These are phyloP conservation scores for Penicillium canescens DNA, from an alignment of 495 filamentous ascomycete species.

Conservation along the genomic window DNA sequence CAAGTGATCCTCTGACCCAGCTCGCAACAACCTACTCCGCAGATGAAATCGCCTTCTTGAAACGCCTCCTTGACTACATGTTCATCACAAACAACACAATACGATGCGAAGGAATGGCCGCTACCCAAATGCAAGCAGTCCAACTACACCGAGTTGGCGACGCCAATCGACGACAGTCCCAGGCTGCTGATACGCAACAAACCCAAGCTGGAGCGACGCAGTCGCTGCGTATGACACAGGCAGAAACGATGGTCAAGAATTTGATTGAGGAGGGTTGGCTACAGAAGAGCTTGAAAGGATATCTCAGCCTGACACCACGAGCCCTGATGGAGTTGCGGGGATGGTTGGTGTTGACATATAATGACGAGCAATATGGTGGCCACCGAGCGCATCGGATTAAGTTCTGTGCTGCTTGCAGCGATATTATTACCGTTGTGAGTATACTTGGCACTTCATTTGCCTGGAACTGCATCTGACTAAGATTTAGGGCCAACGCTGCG, in stretches of 20 bases:
- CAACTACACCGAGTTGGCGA: constrained; percentile 32
- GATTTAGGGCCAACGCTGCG: constrained; percentile 74
- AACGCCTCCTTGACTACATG: constrained; percentile 87
- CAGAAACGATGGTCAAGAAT: constrained; percentile 66
- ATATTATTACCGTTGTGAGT: constrained; percentile 78
- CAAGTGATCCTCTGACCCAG: constrained; percentile 79
- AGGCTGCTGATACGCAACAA: constrained; percentile 34
- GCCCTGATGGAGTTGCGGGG: constrained; percentile 80
- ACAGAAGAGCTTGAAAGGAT: constrained; percentile 66
- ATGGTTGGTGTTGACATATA: constrained; percentile 85
- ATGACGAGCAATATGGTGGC: constrained; percentile 59
- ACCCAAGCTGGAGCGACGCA: constrained; percentile 43
- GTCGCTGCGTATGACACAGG: constrained; percentile 72
- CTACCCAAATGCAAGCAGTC: constrained; percentile 74
- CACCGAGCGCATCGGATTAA: constrained; percentile 64
- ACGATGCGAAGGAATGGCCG: constrained; percentile 74
- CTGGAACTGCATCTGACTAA: constrained; percentile 1
- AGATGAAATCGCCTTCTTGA: constrained; percentile 89
- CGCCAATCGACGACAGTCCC: constrained; percentile 35
- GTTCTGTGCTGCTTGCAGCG: constrained; percentile 84
- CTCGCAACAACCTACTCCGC: constrained; percentile 77
- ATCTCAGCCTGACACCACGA: constrained; percentile 72
- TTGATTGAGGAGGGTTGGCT: constrained; percentile 85
- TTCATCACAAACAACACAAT: constrained; percentile 82
- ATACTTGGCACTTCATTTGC: not conserved